phyloP scores from a whole-genome alignment of 805 yeast species.

The Lipomyces spencermartinsiae region DNA sequence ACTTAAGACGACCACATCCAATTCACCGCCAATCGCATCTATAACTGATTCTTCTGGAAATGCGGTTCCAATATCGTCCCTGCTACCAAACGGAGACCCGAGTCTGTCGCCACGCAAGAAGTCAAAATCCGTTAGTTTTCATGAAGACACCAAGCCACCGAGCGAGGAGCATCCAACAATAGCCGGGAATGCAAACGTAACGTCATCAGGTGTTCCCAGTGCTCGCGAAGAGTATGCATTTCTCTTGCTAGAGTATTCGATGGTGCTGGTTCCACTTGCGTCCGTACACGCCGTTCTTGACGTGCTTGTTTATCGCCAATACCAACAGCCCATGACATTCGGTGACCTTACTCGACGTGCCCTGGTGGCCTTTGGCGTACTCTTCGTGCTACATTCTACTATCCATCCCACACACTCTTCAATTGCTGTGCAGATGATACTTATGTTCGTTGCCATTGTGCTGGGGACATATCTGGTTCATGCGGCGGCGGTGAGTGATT shows the following conservation, averaged over 20 bases:
- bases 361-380: constrained; percentile 44
- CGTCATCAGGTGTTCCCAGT: constrained; percentile 5
- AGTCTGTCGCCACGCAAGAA: constrained; percentile 15
- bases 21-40: constrained; percentile 16
- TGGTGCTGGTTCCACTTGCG: constrained; percentile 45
- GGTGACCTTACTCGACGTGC: constrained; percentile 33
- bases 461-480: constrained; percentile 48
- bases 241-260: constrained; percentile 42
- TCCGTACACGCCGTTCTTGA: constrained; percentile 47
- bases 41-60: not conserved
- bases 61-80: constrained; percentile 11
- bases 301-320: constrained; percentile 48
- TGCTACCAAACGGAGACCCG: constrained; percentile 11
- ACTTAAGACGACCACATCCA: constrained; percentile 17
- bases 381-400: constrained; percentile 42
- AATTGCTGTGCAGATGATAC: constrained; percentile 37
- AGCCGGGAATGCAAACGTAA: constrained; percentile 8
- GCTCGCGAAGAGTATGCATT: constrained; percentile 41
- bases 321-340: constrained; percentile 42
- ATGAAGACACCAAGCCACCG: constrained; percentile 35
- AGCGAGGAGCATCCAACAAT: constrained; percentile 27
- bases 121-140: constrained; percentile 28
- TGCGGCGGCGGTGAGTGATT: constrained; percentile 47
- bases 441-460: constrained; percentile 39
- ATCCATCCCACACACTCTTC: constrained; percentile 42